Evolutionary conservation across 2,329 filamentous ascomycete species (phyloP), one percentile per base, ranked within the genome.

Genomic region (Xylaria sp.): DNA sequence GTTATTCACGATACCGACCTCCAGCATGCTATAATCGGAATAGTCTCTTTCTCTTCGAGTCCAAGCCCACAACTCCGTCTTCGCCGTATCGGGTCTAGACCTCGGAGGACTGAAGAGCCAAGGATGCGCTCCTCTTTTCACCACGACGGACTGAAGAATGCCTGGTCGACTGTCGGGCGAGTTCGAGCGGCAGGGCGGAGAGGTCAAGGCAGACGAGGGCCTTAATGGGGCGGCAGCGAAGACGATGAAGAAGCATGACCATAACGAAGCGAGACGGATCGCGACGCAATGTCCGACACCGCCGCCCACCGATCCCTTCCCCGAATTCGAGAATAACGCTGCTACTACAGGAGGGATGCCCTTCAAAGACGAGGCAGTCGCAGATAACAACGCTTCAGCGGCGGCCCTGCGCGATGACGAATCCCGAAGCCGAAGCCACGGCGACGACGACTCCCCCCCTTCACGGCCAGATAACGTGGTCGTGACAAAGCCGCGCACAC

Each of bases 201-300:
- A 39, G 37, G 34, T 25, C 25, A 61, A 54, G 5, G 46, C 41
- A 39, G 67, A 50, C 1, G 50, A 60, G 2, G 34, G 9, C 9
- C 15, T 37, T 10, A 37, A 6, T 4, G 41, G 23, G 12, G 31
- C 9, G 13, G 34, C 48, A 18, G 51, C 6, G 13, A 18, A 8
- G 54, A 66, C 18, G 39, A 59, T 23, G 59, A 66, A 52, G 28
- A 64, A 51, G n/a, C 54, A 51, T 25, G 34, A 50, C 54, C 54
- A 51, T 25, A 25, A 50, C 54, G 59, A 69, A 18, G 50, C 44
- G 48, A 44, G 44, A 44, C 63, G 63, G 18, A 52, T 58, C 7
- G 48, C 66, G 31, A 65, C 63, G 34, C 70, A 72, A 56, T 72
- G 69, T 54, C 70, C 70, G 31, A 71, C 70, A 10, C 70, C 70